Evolutionary conservation across 2,329 filamentous ascomycete genomes (phyloP), one percentile per base, ranked within the genome.

Genomic region (Cryphonectria naterciae): DNA sequence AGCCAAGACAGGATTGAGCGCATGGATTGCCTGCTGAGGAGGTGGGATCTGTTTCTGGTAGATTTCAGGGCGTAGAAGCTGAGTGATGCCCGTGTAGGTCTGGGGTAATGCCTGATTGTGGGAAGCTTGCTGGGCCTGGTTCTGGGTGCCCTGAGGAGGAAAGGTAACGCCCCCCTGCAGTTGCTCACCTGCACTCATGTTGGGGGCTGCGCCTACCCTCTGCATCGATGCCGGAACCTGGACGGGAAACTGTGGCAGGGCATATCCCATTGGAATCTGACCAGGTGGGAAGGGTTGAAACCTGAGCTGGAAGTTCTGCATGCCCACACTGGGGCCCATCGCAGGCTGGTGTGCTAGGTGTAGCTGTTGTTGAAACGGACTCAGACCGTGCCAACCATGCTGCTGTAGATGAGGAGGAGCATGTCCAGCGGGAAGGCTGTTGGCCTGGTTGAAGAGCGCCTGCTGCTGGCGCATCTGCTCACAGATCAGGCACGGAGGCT

Each of bases 401-500:
- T 67, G 67, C n/a, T 68, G 67, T 5, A 65, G 52, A 10, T 69
- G 72, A 35, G 67, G 25, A 35, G 67, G 22, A 19, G 28, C 7
- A n/a, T 62, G 32, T 5, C 54, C 68, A 32, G 76, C 71, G n/a
- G 77, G 75, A 37, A 77, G 41, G 15, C 75, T 76, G 60, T 76
- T 78, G 39, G 73, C 46, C 69, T 76, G 76, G 32, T 76, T 72
- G 63, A 77, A 37, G 61, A 76, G 73, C 49, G 74, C 75, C 46
- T 77, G 78, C 46, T 49, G 46, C 41, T 79, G 78, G 64, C 76
- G 77, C 66, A 79, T 70, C 54, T 75, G 76, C 7, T 74, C 69
- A 61, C 79, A 81, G 5, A 77, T 67, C 25, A 77, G 75, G 54
- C 79, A 81, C 32, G 76, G 75, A 15, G 75, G 75, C 60, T 78